phyloP scores from a whole-genome alignment of 257 asterid species.

The Capsicum chinense region DNA sequence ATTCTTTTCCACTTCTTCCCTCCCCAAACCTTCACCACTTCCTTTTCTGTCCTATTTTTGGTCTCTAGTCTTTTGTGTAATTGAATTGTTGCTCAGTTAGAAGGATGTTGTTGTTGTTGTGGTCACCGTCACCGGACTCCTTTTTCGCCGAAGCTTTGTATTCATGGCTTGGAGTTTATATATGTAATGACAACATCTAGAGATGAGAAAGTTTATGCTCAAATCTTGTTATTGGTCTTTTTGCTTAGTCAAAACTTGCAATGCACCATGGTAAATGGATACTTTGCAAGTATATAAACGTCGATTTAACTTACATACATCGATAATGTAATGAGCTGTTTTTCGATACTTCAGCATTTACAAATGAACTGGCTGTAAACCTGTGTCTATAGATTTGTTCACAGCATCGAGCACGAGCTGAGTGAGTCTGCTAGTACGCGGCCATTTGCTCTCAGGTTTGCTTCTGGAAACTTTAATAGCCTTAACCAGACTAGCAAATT shows the following conservation, averaged over 20 bases:
- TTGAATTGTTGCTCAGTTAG: slow-evolving; percentile 24
- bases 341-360: slow-evolving; percentile 19
- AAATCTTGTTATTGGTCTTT: neutral
- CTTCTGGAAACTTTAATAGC: slow-evolving; percentile 39
- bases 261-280: neutral
- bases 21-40: neutral
- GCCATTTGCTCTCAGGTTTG: slow-evolving; percentile 66
- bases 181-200: slow-evolving; percentile 21
- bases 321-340: neutral
- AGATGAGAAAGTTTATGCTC: slow-evolving; percentile 23
- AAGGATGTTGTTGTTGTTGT: neutral
- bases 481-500: slow-evolving; percentile 60
- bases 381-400: slow-evolving; percentile 60
- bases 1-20: slow-evolving; percentile 22
- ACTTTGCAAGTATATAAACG: neutral
- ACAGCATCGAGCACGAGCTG: slow-evolving; percentile 69
- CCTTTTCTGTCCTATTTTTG: slow-evolving; percentile 25
- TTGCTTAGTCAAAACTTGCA: neutral
- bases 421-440: slow-evolving; percentile 49
- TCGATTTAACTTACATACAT: neutral
- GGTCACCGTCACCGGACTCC: neutral
- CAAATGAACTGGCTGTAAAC: slow-evolving; percentile 51
- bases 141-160: slow-evolving; percentile 12
- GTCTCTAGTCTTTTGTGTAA: slow-evolving; percentile 19
- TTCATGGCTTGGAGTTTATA: slow-evolving; percentile 20